Conservation (phyloP, 1,284 basidiomycete genomes). For the Marasmius fiardii region DNA sequence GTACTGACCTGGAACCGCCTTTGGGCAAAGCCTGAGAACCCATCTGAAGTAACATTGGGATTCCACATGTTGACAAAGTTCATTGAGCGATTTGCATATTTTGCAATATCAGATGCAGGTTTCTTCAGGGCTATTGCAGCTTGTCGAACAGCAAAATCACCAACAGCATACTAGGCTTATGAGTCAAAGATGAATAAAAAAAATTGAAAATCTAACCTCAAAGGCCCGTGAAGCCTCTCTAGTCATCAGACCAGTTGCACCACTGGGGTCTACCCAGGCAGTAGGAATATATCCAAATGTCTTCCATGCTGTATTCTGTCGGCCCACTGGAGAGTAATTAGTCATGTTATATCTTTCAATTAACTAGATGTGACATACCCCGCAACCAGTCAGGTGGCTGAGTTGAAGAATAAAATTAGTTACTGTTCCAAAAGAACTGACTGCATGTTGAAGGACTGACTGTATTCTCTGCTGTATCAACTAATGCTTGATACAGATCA, state of each 20-base stretch:
- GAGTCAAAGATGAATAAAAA: not conserved
- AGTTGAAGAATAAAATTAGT: constrained; percentile 8
- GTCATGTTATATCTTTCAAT: not conserved
- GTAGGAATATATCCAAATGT: constrained; percentile 46
- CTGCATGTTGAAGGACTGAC: constrained; percentile 22
- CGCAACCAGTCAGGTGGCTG: constrained; percentile 48
- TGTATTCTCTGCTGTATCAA: constrained; percentile 48
- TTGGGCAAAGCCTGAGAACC: constrained; percentile 43
- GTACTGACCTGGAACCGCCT: constrained; percentile 36
- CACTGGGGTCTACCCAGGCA: constrained; percentile 42
- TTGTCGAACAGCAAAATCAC: constrained; percentile 49
- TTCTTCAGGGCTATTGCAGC: constrained; percentile 37
- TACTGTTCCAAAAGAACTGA: not conserved
- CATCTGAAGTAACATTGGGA: constrained; percentile 38
- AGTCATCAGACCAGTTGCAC: constrained; percentile 41
- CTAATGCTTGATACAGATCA: constrained; percentile 45
- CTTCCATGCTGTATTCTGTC: constrained; percentile 51
- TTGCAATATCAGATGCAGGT: constrained; percentile 30
- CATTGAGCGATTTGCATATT: constrained; percentile 47
- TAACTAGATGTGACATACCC: constrained; percentile 25
- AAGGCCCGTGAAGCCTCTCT: constrained; percentile 45
- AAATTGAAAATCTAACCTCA: constrained; percentile 28
- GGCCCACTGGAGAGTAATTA: constrained; percentile 34
- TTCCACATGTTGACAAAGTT: constrained; percentile 53
- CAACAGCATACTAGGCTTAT: constrained; percentile 37